Evolutionary conservation across 805 yeast species (phyloP), one percentile per base, ranked within the genome.

Genomic region (Saccharomycopsis babjevae): DNA sequence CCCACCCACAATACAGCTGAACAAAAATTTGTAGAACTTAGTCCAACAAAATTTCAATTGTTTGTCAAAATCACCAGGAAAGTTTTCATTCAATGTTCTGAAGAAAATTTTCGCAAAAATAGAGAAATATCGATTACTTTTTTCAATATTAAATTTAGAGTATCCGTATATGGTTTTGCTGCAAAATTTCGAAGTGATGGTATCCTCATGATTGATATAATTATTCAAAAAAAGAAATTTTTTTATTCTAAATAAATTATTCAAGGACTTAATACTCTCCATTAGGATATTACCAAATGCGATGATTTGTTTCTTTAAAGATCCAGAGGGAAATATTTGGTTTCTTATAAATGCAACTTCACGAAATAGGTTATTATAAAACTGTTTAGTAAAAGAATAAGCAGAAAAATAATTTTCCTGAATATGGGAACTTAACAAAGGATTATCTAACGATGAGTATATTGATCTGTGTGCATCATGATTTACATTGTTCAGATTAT

Each of bases 1-100:
- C 11, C 65, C 65, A 34, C 65, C 65, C 32, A 61, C 65, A 46
- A 63, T 59, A 50, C 63, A 63, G 28, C 65, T 61, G 46, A 63
- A 63, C 42, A 63, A 57, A 34, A 59, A 61, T 34, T 54, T 50
- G 42, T 63, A 63, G 43, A 58, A 63, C 42, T 63, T 61, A 16
- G 38, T 56, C 65, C 65, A 63, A 32, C 58, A 52, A 7, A 46
- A 56, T 39, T 61, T 58, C 28, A 63, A 57, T 30, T 61, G 61
- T 16, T 34, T n/a, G 43, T 40, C 25, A 36, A 63, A 63, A 32
- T 61, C 64, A 18, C 22, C 13, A 3, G 64, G 65, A 50, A 52
- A 58, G 50, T 63, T 63, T 55, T 61, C 64, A 42, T 63, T 61
- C 46, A 63, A 56, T 39, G 65, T 63, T 42, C 62, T 54, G 11